These are phyloP conservation scores for Cryptosporidium bovis DNA, from an alignment of 169 alveolate species.

Conservation along the genomic window DNA sequence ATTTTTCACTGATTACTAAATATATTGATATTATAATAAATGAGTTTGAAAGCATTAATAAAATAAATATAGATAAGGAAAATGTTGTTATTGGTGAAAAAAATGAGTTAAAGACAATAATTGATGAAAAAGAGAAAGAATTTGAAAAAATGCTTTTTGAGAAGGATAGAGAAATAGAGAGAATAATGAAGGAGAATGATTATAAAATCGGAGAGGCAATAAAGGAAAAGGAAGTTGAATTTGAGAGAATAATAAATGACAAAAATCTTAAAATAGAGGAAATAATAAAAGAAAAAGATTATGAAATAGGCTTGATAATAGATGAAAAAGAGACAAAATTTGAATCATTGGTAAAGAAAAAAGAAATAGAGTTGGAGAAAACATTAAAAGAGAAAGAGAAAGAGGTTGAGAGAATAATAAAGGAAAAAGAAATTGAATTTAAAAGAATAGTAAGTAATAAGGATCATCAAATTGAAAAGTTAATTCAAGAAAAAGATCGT, in stretches of 20 bases:
- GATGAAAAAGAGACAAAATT: not conserved
- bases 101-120: not conserved
- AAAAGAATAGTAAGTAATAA: not conserved
- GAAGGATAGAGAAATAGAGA: constrained; percentile 22
- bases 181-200: not conserved
- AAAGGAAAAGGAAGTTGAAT: constrained; percentile 1
- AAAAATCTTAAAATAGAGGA: constrained; percentile 12
- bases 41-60: not conserved
- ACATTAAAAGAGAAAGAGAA: not conserved
- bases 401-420: not conserved
- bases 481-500: not conserved
- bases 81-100: not conserved
- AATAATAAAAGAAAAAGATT: not conserved
- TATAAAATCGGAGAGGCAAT: no score
- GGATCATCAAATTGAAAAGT: not conserved
- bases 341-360: not conserved
- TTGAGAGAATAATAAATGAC: not conserved
- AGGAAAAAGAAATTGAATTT: not conserved
- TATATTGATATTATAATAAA: no score
- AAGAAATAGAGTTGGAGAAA: not conserved
- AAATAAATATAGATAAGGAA: not conserved
- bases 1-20: no score
- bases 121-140: constrained; percentile 14
- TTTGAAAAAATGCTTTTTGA: not conserved
- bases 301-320: not conserved